A percentile compares a stretch with the other conserved stretches of the same genome.
These are phyloP conservation scores for Pseudocercospora fuligena DNA, from an alignment of 2,329 filamentous ascomycete species.

Conservation along the genomic window DNA sequence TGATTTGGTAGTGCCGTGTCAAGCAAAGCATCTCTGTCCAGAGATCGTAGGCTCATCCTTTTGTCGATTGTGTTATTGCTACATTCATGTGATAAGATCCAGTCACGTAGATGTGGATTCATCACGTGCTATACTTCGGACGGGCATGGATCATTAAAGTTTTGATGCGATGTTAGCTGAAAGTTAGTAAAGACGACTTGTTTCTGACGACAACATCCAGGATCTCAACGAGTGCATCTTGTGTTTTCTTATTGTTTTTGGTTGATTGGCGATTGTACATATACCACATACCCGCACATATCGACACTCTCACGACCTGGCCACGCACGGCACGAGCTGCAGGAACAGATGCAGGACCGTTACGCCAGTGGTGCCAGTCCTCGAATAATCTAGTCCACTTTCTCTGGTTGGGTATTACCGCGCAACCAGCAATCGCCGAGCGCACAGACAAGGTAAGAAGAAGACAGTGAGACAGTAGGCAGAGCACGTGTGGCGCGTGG, in stretches of 20 bases:
- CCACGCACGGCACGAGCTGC: background rate
- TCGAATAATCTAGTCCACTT: background rate
- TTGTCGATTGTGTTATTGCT: background rate
- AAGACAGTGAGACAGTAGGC: conserved; percentile 1
- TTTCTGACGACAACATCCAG: conserved; percentile 4
- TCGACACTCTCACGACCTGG: background rate
- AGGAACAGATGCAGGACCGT: conserved; percentile 3
- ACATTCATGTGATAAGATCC: background rate
- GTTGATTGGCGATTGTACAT: background rate
- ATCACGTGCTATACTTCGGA: background rate
- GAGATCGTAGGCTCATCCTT: background rate
- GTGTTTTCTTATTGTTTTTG: background rate
- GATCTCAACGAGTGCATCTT: background rate
- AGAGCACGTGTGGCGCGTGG: conserved; percentile 1
- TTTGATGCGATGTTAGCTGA: no score
- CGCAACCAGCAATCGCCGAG: background rate
- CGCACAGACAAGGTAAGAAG: background rate
- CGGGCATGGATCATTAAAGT: no score
- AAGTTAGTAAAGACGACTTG: no score
- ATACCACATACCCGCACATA: background rate
- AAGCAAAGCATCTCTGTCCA: background rate
- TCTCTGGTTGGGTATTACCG: background rate
- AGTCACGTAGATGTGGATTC: background rate
- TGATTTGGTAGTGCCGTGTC: background rate
- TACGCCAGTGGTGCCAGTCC: background rate